Evolutionary conservation across 768 basidiomycete species (phyloP).

Genomic region (Lentinula aciculospora): DNA sequence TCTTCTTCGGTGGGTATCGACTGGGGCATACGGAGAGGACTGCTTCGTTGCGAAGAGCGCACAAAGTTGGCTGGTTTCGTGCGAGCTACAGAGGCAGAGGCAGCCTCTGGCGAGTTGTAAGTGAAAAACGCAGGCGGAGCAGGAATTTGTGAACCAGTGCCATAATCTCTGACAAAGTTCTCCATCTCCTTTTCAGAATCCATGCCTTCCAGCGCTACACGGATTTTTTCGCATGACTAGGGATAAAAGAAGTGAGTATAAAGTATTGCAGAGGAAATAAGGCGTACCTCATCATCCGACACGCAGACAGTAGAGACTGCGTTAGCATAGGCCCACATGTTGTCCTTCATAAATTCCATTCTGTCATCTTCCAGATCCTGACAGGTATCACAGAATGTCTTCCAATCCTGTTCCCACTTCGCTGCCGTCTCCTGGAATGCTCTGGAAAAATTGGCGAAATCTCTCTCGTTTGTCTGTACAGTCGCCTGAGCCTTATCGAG

Average conservation of each 20-base stretch:
- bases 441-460: slow-evolving; percentile 83
- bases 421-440: slow-evolving; percentile 71
- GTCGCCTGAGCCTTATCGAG: slow-evolving; percentile 89
- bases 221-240: slow-evolving; percentile 66
- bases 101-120: slow-evolving; percentile 1
- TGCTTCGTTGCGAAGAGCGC: slow-evolving; percentile 1
- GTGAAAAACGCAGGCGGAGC: slow-evolving; percentile 59
- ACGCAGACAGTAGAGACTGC: slow-evolving; percentile 95
- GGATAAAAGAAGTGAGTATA: background rate
- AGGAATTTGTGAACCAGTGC: slow-evolving; percentile 60
- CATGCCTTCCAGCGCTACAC: slow-evolving; percentile 61
- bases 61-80: slow-evolving; percentile 6
- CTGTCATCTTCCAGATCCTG: slow-evolving; percentile 96
- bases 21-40: slow-evolving; percentile 1
- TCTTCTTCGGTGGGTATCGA: slow-evolving; percentile 24
- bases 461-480: slow-evolving; percentile 85
- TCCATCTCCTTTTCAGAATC: slow-evolving; percentile 65
- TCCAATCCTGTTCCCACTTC: slow-evolving; percentile 95
- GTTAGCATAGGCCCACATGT: slow-evolving; percentile 95
- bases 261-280: background rate
- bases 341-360: slow-evolving; percentile 92
- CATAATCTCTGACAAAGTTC: slow-evolving; percentile 60
- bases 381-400: slow-evolving; percentile 86
- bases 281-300: slow-evolving; percentile 83
- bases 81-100: background rate